Conservation (phyloP, 2,329 filamentous ascomycete genomes). For the Exophiala oligosperma region DNA sequence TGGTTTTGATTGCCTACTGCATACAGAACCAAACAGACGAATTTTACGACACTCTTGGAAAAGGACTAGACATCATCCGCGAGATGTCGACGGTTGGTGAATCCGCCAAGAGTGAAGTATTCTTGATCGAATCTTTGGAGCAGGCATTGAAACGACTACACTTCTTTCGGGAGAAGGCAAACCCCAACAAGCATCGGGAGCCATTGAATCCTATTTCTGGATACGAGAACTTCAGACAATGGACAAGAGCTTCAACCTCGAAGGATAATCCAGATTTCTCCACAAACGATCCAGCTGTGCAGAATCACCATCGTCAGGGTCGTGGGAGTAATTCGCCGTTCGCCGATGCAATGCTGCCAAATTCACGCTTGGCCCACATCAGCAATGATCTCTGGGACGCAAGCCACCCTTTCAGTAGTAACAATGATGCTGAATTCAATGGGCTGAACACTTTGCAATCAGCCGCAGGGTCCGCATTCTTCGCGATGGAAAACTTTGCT, state of each 20-base stretch:
- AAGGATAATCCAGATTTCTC: background rate
- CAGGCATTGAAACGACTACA: conserved; percentile 49
- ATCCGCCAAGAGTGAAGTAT: conserved; percentile 54
- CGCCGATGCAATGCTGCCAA: background rate
- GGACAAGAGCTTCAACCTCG: background rate
- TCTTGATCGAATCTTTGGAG: conserved; percentile 55
- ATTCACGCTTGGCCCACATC: background rate
- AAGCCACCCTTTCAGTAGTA: background rate
- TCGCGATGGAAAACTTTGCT: background rate
- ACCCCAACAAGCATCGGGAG: no score
- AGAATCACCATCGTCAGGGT: background rate
- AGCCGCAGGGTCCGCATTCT: background rate
- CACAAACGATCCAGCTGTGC: background rate
- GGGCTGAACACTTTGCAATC: background rate
- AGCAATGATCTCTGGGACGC: background rate
- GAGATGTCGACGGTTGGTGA: conserved; percentile 56
- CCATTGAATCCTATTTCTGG: background rate
- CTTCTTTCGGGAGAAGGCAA: conserved; percentile 40
- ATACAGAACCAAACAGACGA: conserved; percentile 42
- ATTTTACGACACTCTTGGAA: conserved; percentile 49
- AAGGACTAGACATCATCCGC: conserved; percentile 53
- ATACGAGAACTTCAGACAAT: conserved; percentile 9
- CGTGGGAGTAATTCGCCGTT: no score
- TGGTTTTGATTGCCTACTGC: conserved; percentile 47
- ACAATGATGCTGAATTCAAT: background rate